phyloP scores from a whole-genome alignment of 345 rosid species.

The Boechera retrofracta region DNA sequence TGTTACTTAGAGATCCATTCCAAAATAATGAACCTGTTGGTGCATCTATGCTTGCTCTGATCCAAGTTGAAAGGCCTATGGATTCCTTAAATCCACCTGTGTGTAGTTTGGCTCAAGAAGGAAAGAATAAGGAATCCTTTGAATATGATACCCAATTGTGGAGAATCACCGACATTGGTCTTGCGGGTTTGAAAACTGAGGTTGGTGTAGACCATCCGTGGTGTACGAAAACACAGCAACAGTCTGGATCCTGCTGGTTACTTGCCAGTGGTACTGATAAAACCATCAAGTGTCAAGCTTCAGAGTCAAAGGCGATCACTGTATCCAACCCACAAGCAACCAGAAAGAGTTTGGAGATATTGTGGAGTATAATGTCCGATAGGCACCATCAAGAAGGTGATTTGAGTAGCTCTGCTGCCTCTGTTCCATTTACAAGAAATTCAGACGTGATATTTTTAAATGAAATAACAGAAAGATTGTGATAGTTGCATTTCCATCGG shows the following conservation, averaged over 20 bases:
- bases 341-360: slow-evolving; percentile 44
- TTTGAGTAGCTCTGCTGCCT: slow-evolving; percentile 41
- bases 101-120: slow-evolving; percentile 32
- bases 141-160: slow-evolving; percentile 44
- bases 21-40: slow-evolving; percentile 74
- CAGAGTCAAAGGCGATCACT: slow-evolving; percentile 54
- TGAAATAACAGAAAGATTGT: slow-evolving; percentile 37
- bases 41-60: slow-evolving; percentile 71
- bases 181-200: slow-evolving; percentile 63
- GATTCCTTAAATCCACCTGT: slow-evolving; percentile 32
- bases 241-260: slow-evolving; percentile 70
- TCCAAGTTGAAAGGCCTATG: slow-evolving; percentile 62
- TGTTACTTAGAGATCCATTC: slow-evolving; percentile 73
- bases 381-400: slow-evolving; percentile 37
- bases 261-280: slow-evolving; percentile 60
- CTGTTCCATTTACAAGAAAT: slow-evolving; percentile 55
- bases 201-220: slow-evolving; percentile 50
- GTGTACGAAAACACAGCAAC: slow-evolving; percentile 60
- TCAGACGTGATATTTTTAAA: slow-evolving; percentile 55
- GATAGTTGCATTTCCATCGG: slow-evolving; percentile 22
- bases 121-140: slow-evolving; percentile 18
- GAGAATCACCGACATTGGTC: slow-evolving; percentile 57
- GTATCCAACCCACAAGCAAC: slow-evolving; percentile 41
- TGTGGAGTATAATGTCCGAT: slow-evolving; percentile 71
- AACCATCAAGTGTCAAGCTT: slow-evolving; percentile 47